These are phyloP conservation scores for Cordyceps cateniannulata DNA, from an alignment of 2,329 filamentous ascomycete genomes.

Conservation along the genomic window DNA sequence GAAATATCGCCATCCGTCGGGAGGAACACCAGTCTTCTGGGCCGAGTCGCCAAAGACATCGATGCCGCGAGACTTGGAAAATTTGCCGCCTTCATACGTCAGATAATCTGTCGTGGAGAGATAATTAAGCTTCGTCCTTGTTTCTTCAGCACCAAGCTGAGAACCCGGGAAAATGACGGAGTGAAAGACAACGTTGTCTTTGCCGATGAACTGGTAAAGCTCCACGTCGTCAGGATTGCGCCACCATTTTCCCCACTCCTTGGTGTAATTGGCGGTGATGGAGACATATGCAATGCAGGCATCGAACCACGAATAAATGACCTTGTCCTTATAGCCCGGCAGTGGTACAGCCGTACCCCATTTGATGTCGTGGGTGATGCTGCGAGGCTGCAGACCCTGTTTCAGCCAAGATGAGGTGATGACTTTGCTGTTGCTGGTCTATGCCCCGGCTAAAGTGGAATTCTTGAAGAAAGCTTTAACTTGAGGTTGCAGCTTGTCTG, in stretches of 20 bases:
- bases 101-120: conserved; percentile 82
- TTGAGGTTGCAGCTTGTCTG: conserved; percentile 74
- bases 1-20: conserved; percentile 89
- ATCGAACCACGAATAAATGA: conserved; percentile 91
- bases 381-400: conserved; percentile 76
- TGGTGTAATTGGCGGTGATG: conserved; percentile 83
- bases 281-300: conserved; percentile 90
- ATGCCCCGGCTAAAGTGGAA: conserved; percentile 66
- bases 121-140: conserved; percentile 85
- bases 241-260: conserved; percentile 91
- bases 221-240: conserved; percentile 79
- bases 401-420: conserved; percentile 78
- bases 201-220: conserved; percentile 94
- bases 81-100: conserved; percentile 85
- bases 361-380: conserved; percentile 86
- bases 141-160: conserved; percentile 74
- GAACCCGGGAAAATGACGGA: conserved; percentile 85
- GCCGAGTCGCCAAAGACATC: conserved; percentile 90
- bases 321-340: conserved; percentile 53
- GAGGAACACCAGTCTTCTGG: conserved; percentile 73
- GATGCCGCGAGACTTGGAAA: conserved; percentile 82
- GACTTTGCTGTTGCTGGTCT: conserved; percentile 59
- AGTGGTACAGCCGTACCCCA: conserved; percentile 62
- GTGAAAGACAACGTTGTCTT: conserved; percentile 60
- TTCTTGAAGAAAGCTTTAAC: conserved; percentile 73